phyloP scores from a whole-genome alignment of 2,329 filamentous ascomycete genomes.

The Cercospora nicotianae region DNA sequence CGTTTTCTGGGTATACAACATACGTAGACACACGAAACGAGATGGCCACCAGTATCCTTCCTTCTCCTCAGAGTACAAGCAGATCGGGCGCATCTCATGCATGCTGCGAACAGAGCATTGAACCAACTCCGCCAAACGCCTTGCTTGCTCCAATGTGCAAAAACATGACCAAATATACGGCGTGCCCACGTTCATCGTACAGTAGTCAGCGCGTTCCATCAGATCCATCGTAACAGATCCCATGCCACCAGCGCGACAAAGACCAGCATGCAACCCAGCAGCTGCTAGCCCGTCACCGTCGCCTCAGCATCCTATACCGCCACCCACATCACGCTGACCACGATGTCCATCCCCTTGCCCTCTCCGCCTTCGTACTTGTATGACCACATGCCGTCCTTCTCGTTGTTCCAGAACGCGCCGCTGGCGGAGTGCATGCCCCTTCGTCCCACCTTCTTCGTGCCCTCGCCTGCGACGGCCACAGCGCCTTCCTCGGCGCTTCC shows the following conservation, averaged over 20 bases:
- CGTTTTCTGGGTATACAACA: slow-evolving; percentile 6
- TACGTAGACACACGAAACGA: background rate
- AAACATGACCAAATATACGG: slow-evolving; percentile 2
- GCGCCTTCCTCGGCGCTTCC: slow-evolving; percentile 44
- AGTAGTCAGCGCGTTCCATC: slow-evolving; percentile 5
- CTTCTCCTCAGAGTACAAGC: background rate
- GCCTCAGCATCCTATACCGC: slow-evolving; percentile 47
- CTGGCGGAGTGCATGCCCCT: slow-evolving; percentile 88
- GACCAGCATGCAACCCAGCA: background rate
- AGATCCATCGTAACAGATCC: background rate
- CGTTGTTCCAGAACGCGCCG: slow-evolving; percentile 86
- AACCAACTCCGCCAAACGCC: slow-evolving; percentile 12
- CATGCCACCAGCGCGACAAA: background rate
- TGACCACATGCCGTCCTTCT: slow-evolving; percentile 86
- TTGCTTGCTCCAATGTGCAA: slow-evolving; percentile 14
- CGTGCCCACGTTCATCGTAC: slow-evolving; percentile 8
- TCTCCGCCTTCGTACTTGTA: slow-evolving; percentile 72
- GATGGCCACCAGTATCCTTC: background rate
- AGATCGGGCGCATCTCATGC: background rate
- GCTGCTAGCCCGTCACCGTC: slow-evolving; percentile 13
- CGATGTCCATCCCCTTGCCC: slow-evolving; percentile 54
- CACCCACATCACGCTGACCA: slow-evolving; percentile 68
- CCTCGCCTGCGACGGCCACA: slow-evolving; percentile 51
- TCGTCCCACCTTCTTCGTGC: slow-evolving; percentile 70
- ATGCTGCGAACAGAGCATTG: background rate